Conservation (phyloP, 768 basidiomycete genomes). For the Tylopilus vinaceipallidus region DNA sequence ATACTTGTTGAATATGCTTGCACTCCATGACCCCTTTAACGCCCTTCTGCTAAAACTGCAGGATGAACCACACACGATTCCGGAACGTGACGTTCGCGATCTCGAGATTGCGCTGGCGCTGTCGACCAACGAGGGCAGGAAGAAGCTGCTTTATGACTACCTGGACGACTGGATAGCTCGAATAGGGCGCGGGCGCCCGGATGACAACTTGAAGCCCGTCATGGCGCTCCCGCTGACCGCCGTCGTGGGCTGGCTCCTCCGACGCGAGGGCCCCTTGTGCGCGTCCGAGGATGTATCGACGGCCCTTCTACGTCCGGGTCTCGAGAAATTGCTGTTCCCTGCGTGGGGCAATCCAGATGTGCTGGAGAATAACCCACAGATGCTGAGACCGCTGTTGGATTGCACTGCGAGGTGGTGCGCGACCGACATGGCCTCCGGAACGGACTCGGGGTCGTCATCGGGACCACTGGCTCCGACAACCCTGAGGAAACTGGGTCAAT, state of each 20-base stretch:
- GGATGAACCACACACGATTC: neutral
- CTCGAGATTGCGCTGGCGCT: constrained; percentile 6
- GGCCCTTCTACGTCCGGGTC: neutral
- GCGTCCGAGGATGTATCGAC: neutral
- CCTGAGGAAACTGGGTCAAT: neutral
- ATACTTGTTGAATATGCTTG: neutral
- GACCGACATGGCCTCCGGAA: neutral
- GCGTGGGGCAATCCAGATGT: constrained; percentile 5
- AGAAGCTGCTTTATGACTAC: neutral
- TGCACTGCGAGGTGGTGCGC: neutral
- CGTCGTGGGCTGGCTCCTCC: constrained; percentile 8
- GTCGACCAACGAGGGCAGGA: neutral
- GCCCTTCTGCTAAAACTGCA: neutral
- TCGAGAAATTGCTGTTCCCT: constrained; percentile 1
- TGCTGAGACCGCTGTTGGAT: neutral
- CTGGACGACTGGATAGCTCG: neutral
- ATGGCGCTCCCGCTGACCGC: constrained; percentile 3
- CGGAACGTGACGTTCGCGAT: constrained; percentile 5
- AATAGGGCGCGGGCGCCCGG: neutral
- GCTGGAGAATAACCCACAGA: constrained; percentile 5
- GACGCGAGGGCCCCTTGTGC: neutral
- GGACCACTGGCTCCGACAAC: neutral
- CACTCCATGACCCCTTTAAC: constrained; percentile 5
- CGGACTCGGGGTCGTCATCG: neutral
- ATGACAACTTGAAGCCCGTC: neutral